Percentiles rank a stretch among this genome's conserved stretches.
phyloP scores from a whole-genome alignment of 257 asterid genomes.

The Primulina eburnea region DNA sequence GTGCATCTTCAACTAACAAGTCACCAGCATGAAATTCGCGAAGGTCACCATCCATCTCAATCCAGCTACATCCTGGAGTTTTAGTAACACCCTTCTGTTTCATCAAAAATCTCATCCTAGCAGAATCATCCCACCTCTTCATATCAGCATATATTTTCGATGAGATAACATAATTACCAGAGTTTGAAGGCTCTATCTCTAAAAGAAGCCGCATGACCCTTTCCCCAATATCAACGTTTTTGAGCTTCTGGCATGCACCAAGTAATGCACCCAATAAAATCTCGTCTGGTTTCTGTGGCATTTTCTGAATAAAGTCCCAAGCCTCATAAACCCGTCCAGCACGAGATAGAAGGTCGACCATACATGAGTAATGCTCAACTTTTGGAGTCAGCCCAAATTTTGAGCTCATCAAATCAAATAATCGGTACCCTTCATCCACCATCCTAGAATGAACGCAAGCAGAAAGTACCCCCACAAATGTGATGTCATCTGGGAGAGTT shows the following conservation, averaged over 20 bases:
- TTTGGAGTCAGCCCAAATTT: conserved; percentile 64
- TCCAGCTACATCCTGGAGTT: conserved; percentile 94
- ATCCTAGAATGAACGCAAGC: conserved; percentile 91
- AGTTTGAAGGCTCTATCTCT: conserved; percentile 77
- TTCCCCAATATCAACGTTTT: conserved; percentile 66
- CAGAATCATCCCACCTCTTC: conserved; percentile 79
- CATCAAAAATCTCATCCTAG: conserved; percentile 72
- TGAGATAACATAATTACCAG: conserved; percentile 74
- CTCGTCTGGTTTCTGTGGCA: conserved; percentile 86
- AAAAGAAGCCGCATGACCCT: conserved; percentile 60
- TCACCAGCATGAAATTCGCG: conserved; percentile 78
- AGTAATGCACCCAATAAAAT: conserved; percentile 70
- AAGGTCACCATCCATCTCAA: conserved; percentile 64
- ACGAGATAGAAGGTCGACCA: conserved; percentile 89
- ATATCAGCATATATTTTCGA: conserved; percentile 69
- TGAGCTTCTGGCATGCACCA: conserved; percentile 74
- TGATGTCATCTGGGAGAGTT: conserved; percentile 58
- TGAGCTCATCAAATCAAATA: conserved; percentile 61
- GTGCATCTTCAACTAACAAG: conserved; percentile 36
- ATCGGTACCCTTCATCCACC: conserved; percentile 64
- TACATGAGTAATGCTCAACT: conserved; percentile 84
- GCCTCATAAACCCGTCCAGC: conserved; percentile 82
- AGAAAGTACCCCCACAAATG: conserved; percentile 73
- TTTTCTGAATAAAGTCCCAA: conserved; percentile 77
- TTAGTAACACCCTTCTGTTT: conserved; percentile 68